Conservation (phyloP, 257 asterid species). For the Solanum arcanum region DNA sequence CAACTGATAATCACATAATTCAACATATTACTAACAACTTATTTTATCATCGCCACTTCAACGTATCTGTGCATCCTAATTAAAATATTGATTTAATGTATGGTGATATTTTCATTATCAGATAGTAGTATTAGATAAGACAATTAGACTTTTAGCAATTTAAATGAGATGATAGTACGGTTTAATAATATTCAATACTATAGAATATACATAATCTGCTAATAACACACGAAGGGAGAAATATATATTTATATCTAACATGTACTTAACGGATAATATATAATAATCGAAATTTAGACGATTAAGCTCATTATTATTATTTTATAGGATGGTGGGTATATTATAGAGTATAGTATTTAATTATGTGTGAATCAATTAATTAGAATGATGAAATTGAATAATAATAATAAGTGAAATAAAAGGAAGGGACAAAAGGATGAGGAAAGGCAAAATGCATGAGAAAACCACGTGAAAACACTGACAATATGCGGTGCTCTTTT, state of each 20-base stretch:
- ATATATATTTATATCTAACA: neutral
- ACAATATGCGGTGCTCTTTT: slow-evolving; percentile 33
- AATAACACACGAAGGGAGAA: neutral
- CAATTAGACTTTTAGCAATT: neutral
- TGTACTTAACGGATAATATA: neutral
- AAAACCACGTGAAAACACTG: slow-evolving; percentile 37
- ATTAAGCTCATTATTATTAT: neutral
- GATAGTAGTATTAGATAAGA: neutral
- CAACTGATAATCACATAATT: neutral
- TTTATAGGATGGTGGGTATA: neutral
- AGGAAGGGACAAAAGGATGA: neutral
- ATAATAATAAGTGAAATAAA: neutral
- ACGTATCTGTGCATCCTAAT: neutral
- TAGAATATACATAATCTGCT: neutral
- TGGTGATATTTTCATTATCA: neutral
- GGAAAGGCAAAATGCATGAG: slow-evolving; percentile 18
- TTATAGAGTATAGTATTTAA: neutral
- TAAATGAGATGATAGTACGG: neutral
- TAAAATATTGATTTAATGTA: neutral
- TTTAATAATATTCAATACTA: neutral
- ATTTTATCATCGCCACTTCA: neutral
- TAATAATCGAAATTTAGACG: neutral
- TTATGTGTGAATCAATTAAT: neutral
- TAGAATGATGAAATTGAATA: neutral
- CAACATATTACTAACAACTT: neutral